phyloP scores from a whole-genome alignment of 2,329 filamentous ascomycete species.

The Fusarium verticillioides region DNA sequence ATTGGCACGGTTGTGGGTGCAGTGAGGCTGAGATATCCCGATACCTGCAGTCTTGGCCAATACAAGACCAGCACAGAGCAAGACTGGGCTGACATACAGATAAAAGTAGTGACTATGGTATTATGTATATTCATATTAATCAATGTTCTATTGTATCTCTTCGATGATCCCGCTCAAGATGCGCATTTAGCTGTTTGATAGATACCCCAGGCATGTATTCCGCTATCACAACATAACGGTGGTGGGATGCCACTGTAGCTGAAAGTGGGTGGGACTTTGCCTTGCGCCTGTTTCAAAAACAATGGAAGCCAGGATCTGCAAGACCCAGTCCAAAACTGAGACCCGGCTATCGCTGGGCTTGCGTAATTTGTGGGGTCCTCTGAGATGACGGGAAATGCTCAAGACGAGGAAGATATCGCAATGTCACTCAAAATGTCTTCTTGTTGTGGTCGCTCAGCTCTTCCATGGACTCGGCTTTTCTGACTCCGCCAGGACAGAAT shows the following conservation, averaged over 20 bases:
- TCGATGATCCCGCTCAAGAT: neutral
- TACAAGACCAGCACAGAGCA: no score
- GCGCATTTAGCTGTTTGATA: neutral
- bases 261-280: constrained; percentile 15
- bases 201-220: constrained; percentile 33
- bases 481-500: neutral
- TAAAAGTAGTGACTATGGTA: neutral
- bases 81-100: neutral
- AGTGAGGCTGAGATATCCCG: constrained; percentile 43
- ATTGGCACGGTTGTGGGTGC: constrained; percentile 3
- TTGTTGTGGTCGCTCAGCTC: neutral
- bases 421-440: neutral
- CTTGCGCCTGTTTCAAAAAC: constrained; percentile 34
- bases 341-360: constrained; percentile 32
- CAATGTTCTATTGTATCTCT: constrained; percentile 9
- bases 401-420: constrained; percentile 2
- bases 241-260: constrained; percentile 4
- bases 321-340: constrained; percentile 22
- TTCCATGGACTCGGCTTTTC: neutral
- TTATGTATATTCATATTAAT: constrained; percentile 9
- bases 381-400: neutral
- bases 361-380: constrained; percentile 25
- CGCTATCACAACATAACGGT: constrained; percentile 45
- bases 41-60: constrained; percentile 11
- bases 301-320: constrained; percentile 8